Evolutionary conservation across 129 eudicot genomes (phyloP).

Genomic region (Chrysanthemum lavandulifolium): DNA sequence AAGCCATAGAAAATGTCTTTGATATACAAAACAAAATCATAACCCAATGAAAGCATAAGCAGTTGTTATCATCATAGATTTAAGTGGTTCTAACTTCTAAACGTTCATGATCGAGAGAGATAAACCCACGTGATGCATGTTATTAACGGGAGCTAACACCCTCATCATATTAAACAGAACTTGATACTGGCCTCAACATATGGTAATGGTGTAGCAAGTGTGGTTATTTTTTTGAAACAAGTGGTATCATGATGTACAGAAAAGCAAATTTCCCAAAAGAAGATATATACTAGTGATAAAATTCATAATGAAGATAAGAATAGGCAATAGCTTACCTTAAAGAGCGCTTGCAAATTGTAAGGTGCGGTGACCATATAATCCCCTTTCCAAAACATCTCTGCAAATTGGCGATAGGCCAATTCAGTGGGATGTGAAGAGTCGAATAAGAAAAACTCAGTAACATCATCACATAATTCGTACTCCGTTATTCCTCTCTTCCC

Average conservation of each 20-base stretch:
- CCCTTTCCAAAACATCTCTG: slow-evolving; percentile 41
- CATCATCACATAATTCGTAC: slow-evolving; percentile 34
- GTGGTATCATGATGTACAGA: too few species aligned
- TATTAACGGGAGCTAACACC: slow-evolving; percentile 20
- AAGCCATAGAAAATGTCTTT: too few species aligned
- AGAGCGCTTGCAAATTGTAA: slow-evolving; percentile 27
- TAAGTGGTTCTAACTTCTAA: too few species aligned
- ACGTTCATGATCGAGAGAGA: too few species aligned
- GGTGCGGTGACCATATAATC: slow-evolving; percentile 14
- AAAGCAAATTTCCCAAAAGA: too few species aligned
- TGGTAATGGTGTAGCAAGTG: background rate
- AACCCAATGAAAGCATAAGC: too few species aligned
- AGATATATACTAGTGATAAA: too few species aligned
- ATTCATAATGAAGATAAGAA: too few species aligned
- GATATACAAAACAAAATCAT: too few species aligned
- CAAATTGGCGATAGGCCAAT: slow-evolving; percentile 26
- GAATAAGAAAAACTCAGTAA: slow-evolving; percentile 28
- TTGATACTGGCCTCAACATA: too few species aligned
- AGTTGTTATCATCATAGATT: too few species aligned
- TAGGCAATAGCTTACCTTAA: background rate
- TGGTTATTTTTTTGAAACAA: background rate
- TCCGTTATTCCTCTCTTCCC: slow-evolving; percentile 29
- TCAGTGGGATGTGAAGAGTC: slow-evolving; percentile 44
- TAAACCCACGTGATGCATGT: background rate
- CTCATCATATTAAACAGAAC: too few species aligned